Percentiles rank a stretch among this genome's conserved stretches.
phyloP scores from a whole-genome alignment of 139 green algal species.

The Micractinium conductrix region DNA sequence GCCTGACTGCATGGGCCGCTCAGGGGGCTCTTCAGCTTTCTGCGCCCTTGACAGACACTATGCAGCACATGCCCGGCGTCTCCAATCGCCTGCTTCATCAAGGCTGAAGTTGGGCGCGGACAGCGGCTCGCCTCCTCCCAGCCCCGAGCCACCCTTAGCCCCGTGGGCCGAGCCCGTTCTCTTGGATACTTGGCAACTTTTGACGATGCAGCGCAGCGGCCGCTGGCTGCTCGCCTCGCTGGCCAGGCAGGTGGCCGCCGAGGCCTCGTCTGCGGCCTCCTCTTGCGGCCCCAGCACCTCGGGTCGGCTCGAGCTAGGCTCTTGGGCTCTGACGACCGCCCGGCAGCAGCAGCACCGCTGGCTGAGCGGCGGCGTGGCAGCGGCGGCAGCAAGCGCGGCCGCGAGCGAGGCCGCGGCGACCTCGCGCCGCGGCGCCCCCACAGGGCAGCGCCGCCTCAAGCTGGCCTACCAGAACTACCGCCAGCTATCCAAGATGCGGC shows the following conservation, averaged over 20 bases:
- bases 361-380: slow-evolving; percentile 2
- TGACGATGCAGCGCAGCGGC: no score
- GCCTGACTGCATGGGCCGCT: no score
- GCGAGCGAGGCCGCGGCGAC: neutral
- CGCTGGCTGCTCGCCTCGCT: neutral
- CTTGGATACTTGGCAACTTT: no score
- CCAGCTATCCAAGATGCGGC: slow-evolving; percentile 87
- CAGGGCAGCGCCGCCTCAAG: neutral
- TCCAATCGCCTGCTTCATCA: no score
- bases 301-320: neutral
- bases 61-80: no score
- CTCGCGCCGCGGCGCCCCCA: neutral
- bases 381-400: neutral
- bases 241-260: slow-evolving; percentile 12
- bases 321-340: neutral
- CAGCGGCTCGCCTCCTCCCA: no score
- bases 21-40: no score
- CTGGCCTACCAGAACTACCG: slow-evolving; percentile 68
- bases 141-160: no score
- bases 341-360: slow-evolving; percentile 8
- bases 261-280: no score
- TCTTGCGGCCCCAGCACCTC: slow-evolving; percentile 23
- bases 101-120: no score
- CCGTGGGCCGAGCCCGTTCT: no score
- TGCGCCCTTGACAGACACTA: no score